Conservation (phyloP, 2,329 filamentous ascomycete genomes). For the Delphinella strobiligena region DNA sequence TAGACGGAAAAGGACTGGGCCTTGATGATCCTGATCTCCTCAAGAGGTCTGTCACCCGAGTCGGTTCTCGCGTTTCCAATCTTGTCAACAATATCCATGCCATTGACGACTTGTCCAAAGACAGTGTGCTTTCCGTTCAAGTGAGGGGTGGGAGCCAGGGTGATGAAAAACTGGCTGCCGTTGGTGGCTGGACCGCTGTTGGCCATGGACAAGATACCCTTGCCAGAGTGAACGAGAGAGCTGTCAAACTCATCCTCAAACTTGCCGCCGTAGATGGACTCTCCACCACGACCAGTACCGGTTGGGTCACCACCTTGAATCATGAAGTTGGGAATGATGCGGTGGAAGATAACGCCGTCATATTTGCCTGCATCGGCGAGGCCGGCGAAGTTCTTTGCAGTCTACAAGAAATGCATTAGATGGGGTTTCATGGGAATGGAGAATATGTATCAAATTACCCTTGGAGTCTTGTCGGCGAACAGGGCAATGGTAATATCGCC, state of each 20-base stretch:
- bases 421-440: neutral
- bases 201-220: conserved; percentile 89
- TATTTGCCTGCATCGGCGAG: conserved; percentile 22
- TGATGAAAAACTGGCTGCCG: conserved; percentile 96
- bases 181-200: conserved; percentile 89
- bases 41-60: conserved; percentile 62
- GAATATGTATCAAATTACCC: conserved; percentile 11
- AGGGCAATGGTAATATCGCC: conserved; percentile 22
- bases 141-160: conserved; percentile 74
- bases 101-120: conserved; percentile 80
- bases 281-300: conserved; percentile 78
- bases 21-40: conserved; percentile 61
- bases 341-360: conserved; percentile 24
- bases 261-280: conserved; percentile 67
- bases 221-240: conserved; percentile 67
- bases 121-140: conserved; percentile 91
- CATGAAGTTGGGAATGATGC: conserved; percentile 94
- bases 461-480: conserved; percentile 20
- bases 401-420: conserved; percentile 13
- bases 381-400: conserved; percentile 23
- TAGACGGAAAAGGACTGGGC: conserved; percentile 2
- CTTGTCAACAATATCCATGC: conserved; percentile 83
- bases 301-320: conserved; percentile 94
- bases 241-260: conserved; percentile 84
- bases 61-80: conserved; percentile 83